These are phyloP conservation scores for Blastocladiella britannica DNA, from an alignment of 192 early-diverging fungal species.

Conservation along the genomic window DNA sequence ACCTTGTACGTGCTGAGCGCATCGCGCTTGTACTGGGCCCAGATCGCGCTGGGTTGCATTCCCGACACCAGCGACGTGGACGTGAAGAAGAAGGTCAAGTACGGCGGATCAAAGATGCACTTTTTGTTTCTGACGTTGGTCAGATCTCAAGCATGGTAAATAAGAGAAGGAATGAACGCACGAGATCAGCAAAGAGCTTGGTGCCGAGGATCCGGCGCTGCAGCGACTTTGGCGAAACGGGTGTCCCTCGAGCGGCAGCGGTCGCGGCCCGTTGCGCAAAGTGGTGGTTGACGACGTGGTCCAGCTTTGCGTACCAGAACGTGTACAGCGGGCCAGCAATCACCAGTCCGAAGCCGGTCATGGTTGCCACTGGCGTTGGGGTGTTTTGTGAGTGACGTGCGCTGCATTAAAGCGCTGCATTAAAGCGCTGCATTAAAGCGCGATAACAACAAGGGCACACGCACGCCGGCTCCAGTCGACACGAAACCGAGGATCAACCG, in stretches of 20 bases:
- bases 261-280: constrained; percentile 3
- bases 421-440: too few species aligned
- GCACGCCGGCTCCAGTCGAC: too few species aligned
- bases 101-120: constrained; percentile 19
- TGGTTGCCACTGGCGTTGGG: constrained; percentile 11
- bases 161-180: background rate
- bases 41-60: background rate
- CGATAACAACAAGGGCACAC: too few species aligned
- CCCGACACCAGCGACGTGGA: constrained; percentile 13
- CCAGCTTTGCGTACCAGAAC: constrained; percentile 16
- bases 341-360: constrained; percentile 15
- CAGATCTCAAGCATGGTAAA: too few species aligned
- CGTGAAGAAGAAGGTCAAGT: constrained; percentile 16
- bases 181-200: constrained; percentile 11
- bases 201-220: too few species aligned
- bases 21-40: constrained; percentile 7
- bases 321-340: constrained; percentile 15
- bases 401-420: too few species aligned
- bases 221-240: too few species aligned
- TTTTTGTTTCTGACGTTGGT: too few species aligned
- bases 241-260: too few species aligned
- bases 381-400: too few species aligned
- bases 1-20: constrained; percentile 13
- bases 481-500: too few species aligned
- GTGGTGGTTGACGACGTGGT: constrained; percentile 7